These are phyloP conservation scores for Mycena floridula DNA, from an alignment of 768 basidiomycete species.

Conservation along the genomic window DNA sequence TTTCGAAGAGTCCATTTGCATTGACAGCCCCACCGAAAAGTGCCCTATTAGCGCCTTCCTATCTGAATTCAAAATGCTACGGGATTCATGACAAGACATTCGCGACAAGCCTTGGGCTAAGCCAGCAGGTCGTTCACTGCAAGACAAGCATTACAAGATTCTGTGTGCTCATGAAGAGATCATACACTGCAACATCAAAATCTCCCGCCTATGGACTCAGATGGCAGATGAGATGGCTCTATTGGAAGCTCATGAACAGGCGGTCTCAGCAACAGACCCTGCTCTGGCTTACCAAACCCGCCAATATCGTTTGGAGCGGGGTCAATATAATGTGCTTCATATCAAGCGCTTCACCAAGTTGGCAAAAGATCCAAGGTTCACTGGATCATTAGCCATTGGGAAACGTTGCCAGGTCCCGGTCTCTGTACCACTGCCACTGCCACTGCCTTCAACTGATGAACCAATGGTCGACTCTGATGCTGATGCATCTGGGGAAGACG, in stretches of 20 bases:
- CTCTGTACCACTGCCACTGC: too few species aligned
- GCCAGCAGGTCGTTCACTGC: not conserved
- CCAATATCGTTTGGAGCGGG: not conserved
- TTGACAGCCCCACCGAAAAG: too few species aligned
- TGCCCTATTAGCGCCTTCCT: too few species aligned
- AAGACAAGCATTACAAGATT: not conserved
- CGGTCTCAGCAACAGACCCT: not conserved
- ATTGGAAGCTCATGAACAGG: not conserved
- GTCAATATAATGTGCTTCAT: not conserved
- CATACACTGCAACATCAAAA: not conserved
- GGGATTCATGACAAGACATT: not conserved
- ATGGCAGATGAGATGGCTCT: not conserved
- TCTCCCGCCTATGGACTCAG: not conserved
- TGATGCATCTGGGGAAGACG: too few species aligned
- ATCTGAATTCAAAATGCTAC: not conserved
- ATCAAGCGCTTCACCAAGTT: not conserved
- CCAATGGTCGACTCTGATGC: too few species aligned
- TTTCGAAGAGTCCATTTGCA: too few species aligned
- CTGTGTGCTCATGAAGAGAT: not conserved
- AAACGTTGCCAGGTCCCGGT: too few species aligned
- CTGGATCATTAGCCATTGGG: not conserved
- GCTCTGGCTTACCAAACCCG: not conserved
- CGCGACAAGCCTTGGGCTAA: not conserved
- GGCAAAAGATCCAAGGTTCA: not conserved
- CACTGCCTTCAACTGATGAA: too few species aligned